Conservation (phyloP, 2,329 filamentous ascomycete genomes). For the Dactylonectria macrodidyma region DNA sequence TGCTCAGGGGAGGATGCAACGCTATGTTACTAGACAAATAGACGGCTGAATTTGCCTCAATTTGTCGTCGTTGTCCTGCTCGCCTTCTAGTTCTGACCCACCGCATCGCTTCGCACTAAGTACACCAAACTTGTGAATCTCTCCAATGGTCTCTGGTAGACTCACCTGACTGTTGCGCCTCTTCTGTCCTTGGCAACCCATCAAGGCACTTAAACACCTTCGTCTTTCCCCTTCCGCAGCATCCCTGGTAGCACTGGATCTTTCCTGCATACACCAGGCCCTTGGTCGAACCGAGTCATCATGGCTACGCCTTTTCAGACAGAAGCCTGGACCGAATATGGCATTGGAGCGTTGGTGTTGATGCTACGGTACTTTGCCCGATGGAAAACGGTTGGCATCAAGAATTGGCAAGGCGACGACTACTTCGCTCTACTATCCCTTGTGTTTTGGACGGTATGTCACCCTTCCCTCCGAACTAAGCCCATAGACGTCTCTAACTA, state of each 20-base stretch:
- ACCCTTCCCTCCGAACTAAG: background rate
- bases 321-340: constrained; percentile 62
- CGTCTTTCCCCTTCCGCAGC: constrained; percentile 9
- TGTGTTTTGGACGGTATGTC: constrained; percentile 56
- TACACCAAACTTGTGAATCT: constrained; percentile 20
- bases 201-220: constrained; percentile 13
- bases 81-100: constrained; percentile 16
- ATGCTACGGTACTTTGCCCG: constrained; percentile 57
- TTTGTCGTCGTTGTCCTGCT: constrained; percentile 4
- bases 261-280: background rate
- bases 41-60: constrained; percentile 12
- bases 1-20: constrained; percentile 30
- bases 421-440: constrained; percentile 56
- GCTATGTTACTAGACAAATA: constrained; percentile 19
- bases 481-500: constrained; percentile 4
- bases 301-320: constrained; percentile 59
- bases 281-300: background rate
- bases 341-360: constrained; percentile 55
- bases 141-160: constrained; percentile 29
- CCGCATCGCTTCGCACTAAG: constrained; percentile 13
- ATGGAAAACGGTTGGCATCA: constrained; percentile 56
- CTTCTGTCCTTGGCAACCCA: constrained; percentile 1
- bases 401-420: constrained; percentile 60
- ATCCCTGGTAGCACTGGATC: constrained; percentile 12
- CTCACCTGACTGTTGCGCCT: constrained; percentile 15